phyloP scores from a whole-genome alignment of 129 eudicot genomes.

The Centaurea solstitialis region DNA sequence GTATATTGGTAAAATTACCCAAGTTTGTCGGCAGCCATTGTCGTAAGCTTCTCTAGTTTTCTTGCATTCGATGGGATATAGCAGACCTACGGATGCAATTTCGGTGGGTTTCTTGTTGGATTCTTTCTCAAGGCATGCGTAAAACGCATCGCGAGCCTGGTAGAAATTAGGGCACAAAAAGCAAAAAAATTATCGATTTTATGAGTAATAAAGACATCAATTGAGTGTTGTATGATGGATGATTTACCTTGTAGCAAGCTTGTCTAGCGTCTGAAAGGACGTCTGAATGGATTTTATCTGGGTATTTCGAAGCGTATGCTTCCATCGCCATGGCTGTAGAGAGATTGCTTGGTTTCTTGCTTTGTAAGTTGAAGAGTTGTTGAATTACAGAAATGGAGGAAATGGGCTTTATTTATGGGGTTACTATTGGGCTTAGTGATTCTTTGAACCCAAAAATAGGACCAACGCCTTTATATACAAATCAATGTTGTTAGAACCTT shows the following conservation, averaged over 20 bases:
- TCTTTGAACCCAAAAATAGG: too few species aligned
- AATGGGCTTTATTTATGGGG: constrained; percentile 12
- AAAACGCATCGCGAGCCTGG: constrained; percentile 95
- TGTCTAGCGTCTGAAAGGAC: constrained; percentile 62
- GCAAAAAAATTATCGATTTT: neutral
- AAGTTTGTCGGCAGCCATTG: constrained; percentile 74
- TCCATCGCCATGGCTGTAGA: constrained; percentile 44
- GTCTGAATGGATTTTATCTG: constrained; percentile 53
- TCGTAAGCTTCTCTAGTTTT: constrained; percentile 55
- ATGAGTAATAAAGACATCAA: neutral
- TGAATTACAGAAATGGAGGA: neutral
- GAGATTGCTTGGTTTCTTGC: neutral
- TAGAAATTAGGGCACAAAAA: neutral
- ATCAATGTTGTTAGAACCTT: too few species aligned
- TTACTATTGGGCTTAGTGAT: neutral
- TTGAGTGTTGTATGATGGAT: neutral
- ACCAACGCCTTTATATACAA: too few species aligned
- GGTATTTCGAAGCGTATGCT: constrained; percentile 50
- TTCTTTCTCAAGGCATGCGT: constrained; percentile 70
- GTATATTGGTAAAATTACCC: too few species aligned
- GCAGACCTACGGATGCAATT: constrained; percentile 84
- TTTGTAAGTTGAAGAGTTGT: too few species aligned
- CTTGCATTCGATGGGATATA: constrained; percentile 81
- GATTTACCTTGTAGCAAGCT: constrained; percentile 72
- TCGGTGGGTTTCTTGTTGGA: constrained; percentile 75